Base-by-base conservation (phyloP, 2,329 filamentous ascomycete genomes). In the Colletotrichum nymphaeae region DNA sequence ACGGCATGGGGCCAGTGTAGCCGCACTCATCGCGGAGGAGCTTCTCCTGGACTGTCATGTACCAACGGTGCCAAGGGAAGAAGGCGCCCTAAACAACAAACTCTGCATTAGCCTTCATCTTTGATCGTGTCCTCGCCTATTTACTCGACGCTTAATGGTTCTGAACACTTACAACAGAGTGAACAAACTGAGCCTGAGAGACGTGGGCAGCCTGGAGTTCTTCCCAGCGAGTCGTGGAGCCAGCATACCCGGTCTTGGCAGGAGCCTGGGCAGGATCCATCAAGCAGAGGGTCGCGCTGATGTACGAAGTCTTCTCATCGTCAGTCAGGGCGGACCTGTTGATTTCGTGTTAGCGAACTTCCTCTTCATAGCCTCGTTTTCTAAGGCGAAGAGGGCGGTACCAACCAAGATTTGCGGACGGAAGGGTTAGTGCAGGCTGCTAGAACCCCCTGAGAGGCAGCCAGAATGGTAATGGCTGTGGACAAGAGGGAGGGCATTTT, bases 41-140 rank as follows among this genome's bases (percentile, higher is more conserved):
- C 19, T 73, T 32, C 63, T 83, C 81, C 49, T 83, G 81, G 5
- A 79, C 75, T 9, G 79, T 75, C 24, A 82, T 75, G 65, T 79
- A 78, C 52, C 78, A 79, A 8, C 82, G 79, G 72, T 84, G 82
- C 77, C 79, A 83, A 0, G 82, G 81, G 35, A 84, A 78, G 72
- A 84, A 83, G 4, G 63, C 49, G 14, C 72, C 72, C 72, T 74
- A 1, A 22, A 14, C 22, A 24, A 4, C 37, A 22, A 6, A 0
- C 12, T 14, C 12, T 22, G 2, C 1, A 19, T 37, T 12, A 30
- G 11, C 24, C 26, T 14, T 58, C 28, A 22, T 28, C 11, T 37
- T 22, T 35, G 5, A 37, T 6, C 16, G 14, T 14, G 7, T 7
- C 9, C 12, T 8, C 22, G 46, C 9, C 12, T 4, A 53, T 22